Evolutionary conservation across 2,329 filamentous ascomycete genomes (phyloP), one percentile per base, ranked within the genome.

Genomic region (Bipolaris gigantea): DNA sequence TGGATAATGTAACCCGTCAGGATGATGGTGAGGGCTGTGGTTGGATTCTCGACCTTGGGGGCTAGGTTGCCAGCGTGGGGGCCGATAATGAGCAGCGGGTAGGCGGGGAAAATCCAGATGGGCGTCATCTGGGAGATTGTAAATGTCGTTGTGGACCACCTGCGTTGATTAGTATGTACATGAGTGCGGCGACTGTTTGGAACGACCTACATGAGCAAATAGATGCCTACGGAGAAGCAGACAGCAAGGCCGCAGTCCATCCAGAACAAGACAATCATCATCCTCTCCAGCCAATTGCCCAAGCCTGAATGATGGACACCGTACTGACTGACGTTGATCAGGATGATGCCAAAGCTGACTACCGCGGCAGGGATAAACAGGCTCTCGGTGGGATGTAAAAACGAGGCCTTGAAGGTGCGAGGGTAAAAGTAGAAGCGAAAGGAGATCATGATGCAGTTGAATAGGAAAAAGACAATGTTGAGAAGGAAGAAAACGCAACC

Each of bases 51-150:
- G 3, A 83, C 65, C 44, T 81, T 79, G 2, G 73, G 67, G 19
- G 81, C 79, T 11, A 87, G 70, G 6, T 81, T 85, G 16, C 83
- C 82, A 4, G 88, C 90, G 62, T 92, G 85, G 0, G 90, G 88
- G 0, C 88, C 90, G 19, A 88, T 85, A 8, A 94, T 83, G 3
- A 95, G 81, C 19, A 94, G 80, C 0, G 90, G 89, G 60, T 95
- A 95, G 0, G 88, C 89, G 0, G 90, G 90, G 61, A 94, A 94
- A 50, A 93, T 91, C 90, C 90, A 94, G 16, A 91, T 85, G 0
- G 90, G 90, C 0, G 90, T 94, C 90, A 95, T 94, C 48, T 86
- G 86, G 32, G 89, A 87, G 43, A 94, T 89, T 0, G 90, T 86
- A 62, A 85, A 86, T 2, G 83, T 85, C 55, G 84, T 82, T 0